phyloP scores from a whole-genome alignment of 208 protist genomes.

The Acanthamoeba culbertsoni region DNA sequence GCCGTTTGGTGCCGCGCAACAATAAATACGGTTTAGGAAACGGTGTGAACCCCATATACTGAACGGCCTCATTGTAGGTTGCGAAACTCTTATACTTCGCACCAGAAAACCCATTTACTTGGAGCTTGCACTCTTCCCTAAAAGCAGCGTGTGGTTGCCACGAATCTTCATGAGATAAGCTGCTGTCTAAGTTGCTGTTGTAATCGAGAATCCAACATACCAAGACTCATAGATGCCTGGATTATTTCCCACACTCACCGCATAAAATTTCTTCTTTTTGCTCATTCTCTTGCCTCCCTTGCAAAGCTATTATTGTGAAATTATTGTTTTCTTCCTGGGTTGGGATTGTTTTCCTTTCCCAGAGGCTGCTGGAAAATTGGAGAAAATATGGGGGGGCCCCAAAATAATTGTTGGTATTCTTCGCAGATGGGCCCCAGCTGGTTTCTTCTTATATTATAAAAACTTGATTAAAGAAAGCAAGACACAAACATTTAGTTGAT shows the following conservation, averaged over 20 bases:
- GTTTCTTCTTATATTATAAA: too few relatives aligned
- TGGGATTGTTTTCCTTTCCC: too few relatives aligned
- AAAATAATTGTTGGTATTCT: too few relatives aligned
- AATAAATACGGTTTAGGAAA: neutral
- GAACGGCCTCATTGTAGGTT: neutral
- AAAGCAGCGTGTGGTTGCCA: neutral
- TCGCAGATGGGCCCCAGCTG: too few relatives aligned
- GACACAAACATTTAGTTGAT: neutral
- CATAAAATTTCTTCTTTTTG: constrained; percentile 31
- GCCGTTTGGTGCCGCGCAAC: neutral
- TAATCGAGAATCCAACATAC: neutral
- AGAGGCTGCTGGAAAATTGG: too few relatives aligned
- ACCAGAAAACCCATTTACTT: neutral
- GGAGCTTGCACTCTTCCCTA: neutral
- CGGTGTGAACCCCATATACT: neutral
- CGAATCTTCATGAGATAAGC: neutral
- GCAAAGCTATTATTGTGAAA: too few relatives aligned
- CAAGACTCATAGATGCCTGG: neutral
- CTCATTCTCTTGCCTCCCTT: too few relatives aligned
- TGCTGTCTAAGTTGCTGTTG: neutral
- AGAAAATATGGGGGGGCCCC: too few relatives aligned
- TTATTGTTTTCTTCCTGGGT: too few relatives aligned
- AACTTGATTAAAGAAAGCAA: too few relatives aligned
- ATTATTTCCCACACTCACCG: neutral
- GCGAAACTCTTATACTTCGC: constrained; percentile 1